Base-by-base conservation (phyloP, 768 basidiomycete species). In the Tulasnella sp. region DNA sequence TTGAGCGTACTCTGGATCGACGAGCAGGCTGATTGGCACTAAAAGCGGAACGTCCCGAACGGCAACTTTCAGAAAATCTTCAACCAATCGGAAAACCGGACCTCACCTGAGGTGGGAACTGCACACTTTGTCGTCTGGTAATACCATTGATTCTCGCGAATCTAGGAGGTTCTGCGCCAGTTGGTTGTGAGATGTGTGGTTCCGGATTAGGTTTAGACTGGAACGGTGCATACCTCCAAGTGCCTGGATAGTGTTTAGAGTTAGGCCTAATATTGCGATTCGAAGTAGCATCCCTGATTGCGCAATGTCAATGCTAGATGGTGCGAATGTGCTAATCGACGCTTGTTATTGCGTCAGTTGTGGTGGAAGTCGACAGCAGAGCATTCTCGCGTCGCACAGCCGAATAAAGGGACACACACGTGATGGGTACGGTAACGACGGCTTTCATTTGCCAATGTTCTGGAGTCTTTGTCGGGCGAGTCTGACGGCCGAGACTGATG, bases 261-360 rank as follows among this genome's bases (percentile, higher is more conserved):
- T 64, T 64, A 64, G 58, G 58, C 58, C 58, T 1, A 64, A 64
- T 29, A 64, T 64, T 64, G 58, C 58, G 58, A 64, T 64, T 64
- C 58, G 58, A 64, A 64, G 58, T 29, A 12, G 31, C 6, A 64
- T 11, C 58, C 58, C 29, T 31, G 58, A 64, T 64, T 64, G 58
- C 58, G 58, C 58, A 64, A 64, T 64, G 58, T 31, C 58, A 64
- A 64, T 64, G 58, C 58, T 64, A 64, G 58, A 64, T 64, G 58
- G 58, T 64, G 58, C 58, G 25, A 64, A 64, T 64, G 58, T 9
- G 7, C 58, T 64, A 5, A 64, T 64, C 58, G 7, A 64, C 58
- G 58, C 2, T 15, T 64, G 58, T 25, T 64, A n/a, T 64, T 64
- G 58, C 58, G 58, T 64, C 58, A 64, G 58, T 64, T 29, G n/a